Conservation (phyloP, 371 early-diverging fungal genomes). For the Mucor racemosus region DNA sequence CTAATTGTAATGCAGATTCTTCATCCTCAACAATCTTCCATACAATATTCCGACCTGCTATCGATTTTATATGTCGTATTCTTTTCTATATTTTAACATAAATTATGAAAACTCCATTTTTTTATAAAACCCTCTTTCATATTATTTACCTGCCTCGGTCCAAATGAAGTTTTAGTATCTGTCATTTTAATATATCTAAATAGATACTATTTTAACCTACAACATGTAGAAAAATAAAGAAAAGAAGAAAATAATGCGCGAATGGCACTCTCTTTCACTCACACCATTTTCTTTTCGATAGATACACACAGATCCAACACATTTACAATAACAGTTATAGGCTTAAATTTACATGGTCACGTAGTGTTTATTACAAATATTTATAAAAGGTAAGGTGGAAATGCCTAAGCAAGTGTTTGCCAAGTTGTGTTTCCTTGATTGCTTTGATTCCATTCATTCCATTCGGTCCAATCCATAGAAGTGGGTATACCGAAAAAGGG, state of each 20-base stretch:
- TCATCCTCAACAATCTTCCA: slow-evolving; percentile 20
- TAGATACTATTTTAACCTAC: neutral
- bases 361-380: neutral
- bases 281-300: no score
- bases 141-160: slow-evolving; percentile 20
- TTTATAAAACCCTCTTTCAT: neutral
- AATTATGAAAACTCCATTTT: neutral
- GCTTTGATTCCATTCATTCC: slow-evolving; percentile 50
- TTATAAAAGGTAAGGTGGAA: neutral
- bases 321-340: neutral
- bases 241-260: neutral
- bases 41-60: slow-evolving; percentile 48
- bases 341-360: neutral
- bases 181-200: slow-evolving; percentile 3
- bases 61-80: slow-evolving; percentile 47
- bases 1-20: neutral
- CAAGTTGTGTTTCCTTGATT: slow-evolving; percentile 32
- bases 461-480: slow-evolving; percentile 53
- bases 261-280: neutral
- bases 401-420: slow-evolving; percentile 12
- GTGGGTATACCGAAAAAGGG: slow-evolving; percentile 51
- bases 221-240: neutral
- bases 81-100: slow-evolving; percentile 30
- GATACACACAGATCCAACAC: no score
- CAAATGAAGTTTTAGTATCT: slow-evolving; percentile 10